These are phyloP conservation scores for Podaxis mareebaensis DNA, from an alignment of 768 basidiomycete species.

Conservation along the genomic window DNA sequence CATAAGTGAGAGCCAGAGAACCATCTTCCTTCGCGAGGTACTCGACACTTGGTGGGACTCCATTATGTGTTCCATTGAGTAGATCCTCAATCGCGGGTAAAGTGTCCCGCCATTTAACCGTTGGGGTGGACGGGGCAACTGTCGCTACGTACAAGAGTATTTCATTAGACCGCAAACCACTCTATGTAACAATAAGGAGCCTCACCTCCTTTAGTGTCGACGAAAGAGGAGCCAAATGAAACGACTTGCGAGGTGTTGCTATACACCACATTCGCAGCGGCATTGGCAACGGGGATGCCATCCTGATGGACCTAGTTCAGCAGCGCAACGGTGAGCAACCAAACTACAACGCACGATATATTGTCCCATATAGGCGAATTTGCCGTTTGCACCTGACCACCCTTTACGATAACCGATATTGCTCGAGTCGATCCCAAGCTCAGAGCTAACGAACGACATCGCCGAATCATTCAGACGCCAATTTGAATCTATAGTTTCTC, in stretches of 20 bases:
- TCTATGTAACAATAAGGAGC: conserved; percentile 35
- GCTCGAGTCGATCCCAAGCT: neutral
- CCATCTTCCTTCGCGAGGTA: conserved; percentile 41
- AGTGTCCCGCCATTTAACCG: conserved; percentile 32
- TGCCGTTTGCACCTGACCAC: neutral
- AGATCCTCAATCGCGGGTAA: conserved; percentile 13
- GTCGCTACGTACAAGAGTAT: conserved; percentile 16
- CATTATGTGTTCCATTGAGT: conserved; percentile 36
- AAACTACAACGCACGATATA: neutral
- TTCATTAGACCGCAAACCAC: neutral
- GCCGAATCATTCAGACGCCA: neutral
- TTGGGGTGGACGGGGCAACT: conserved; percentile 34
- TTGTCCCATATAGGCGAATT: neutral
- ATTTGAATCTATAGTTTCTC: neutral
- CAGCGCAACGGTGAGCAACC: neutral
- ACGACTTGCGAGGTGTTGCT: conserved; percentile 27
- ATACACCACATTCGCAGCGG: conserved; percentile 36
- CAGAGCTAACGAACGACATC: neutral
- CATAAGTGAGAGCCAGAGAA: conserved; percentile 37
- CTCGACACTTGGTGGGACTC: conserved; percentile 34
- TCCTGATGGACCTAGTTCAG: conserved; percentile 16
- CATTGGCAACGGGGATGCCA: conserved; percentile 31
- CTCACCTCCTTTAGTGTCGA: conserved; percentile 26
- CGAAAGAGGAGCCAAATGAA: conserved; percentile 34
- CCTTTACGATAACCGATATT: neutral